Evolutionary conservation across 2,329 filamentous ascomycete species (phyloP), one percentile per base, ranked within the genome.

Genomic region (Ophiostoma angusticollis): DNA sequence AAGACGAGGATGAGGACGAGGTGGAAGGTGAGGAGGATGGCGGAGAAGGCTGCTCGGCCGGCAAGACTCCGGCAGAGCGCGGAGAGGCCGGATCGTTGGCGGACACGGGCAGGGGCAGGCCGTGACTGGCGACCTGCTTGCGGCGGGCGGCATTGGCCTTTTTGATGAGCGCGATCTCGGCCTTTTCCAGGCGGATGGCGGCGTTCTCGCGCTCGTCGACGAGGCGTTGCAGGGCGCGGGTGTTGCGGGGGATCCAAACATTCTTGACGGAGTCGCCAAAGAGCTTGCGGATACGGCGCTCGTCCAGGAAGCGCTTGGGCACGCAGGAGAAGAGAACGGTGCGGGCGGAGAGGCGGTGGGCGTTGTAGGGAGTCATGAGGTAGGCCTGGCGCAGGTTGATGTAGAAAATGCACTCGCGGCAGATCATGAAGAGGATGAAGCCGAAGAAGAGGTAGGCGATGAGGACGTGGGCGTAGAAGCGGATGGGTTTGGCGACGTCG

Each of bases 351-450:
- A 96, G 76, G 14, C 87, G 80, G 49, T 78, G 80, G 21, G 85
- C 74, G 53, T 93, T 89, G 36, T 82, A 67, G 1, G 84, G 85
- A 2, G 85, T 84, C 41, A 93, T 68, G n/a, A 87, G 74, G 62
- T 93, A 96, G 1, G 89, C 89, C 61, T 96, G 91, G 47, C 89
- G 83, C 37, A 96, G 62, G 52, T 93, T 93, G 63, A 95, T 84
- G 59, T 86, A 93, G 70, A 80, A 96, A 51, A 98, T 80, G 54
- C 79, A 79, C 59, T 98, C 91, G 45, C 91, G 77, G 22, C 84
- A 84, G 39, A 98, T 76, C 52, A 85, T 84, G 59, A 85, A 89
- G 58, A 95, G 78, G 43, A 98, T 70, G 56, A 96, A 95, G 41
- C 74, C 69, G 50, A 94, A 85, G 55, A 87, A 94, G 37, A 84